Base-by-base conservation (phyloP, 495 filamentous ascomycete species). In the Aspergillus kassunensis region DNA sequence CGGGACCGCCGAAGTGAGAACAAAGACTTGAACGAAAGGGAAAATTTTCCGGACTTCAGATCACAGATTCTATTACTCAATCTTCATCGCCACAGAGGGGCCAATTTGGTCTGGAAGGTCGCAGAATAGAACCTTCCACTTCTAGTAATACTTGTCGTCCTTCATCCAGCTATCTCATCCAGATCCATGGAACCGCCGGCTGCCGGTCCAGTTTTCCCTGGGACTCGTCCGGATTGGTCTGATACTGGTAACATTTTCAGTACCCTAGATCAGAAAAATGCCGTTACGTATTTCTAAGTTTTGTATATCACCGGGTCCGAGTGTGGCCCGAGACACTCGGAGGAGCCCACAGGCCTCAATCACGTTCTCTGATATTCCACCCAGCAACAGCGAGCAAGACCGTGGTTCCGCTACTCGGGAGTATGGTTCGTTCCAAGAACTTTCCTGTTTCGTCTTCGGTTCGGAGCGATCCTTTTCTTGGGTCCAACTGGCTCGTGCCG, bases 171-270 rank as follows among this genome's bases (percentile, higher is more conserved):
- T 35, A 48, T 34, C 35, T 27, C 11, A 20, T 30, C 25, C 37
- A 47, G 49, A 56, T 44, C 59, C 59, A 61, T 54, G 59, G 59
- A 54, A 53, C 55, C 24, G 25, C n/a, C n/a, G n/a, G n/a, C n/a
- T n/a, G n/a, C n/a, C n/a, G n/a, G n/a, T n/a, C n/a, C n/a, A n/a
- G n/a, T n/a, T n/a, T n/a, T n/a, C n/a, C n/a, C n/a, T n/a, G n/a
- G n/a, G n/a, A n/a, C n/a, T n/a, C n/a, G n/a, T n/a, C n/a, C n/a
- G n/a, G n/a, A n/a, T n/a, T n/a, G n/a, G n/a, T n/a, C n/a, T n/a
- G n/a, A n/a, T n/a, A n/a, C n/a, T n/a, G n/a, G n/a, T n/a, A n/a
- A n/a, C 41, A 12, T 4, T 15, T 35, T 36, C 44, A 29, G 33
- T 49, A 29, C 25, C 43, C 39, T 18, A 30, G 19, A 43, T 44